phyloP scores from a whole-genome alignment of 1,284 basidiomycete genomes.

The Trametes polyzona region DNA sequence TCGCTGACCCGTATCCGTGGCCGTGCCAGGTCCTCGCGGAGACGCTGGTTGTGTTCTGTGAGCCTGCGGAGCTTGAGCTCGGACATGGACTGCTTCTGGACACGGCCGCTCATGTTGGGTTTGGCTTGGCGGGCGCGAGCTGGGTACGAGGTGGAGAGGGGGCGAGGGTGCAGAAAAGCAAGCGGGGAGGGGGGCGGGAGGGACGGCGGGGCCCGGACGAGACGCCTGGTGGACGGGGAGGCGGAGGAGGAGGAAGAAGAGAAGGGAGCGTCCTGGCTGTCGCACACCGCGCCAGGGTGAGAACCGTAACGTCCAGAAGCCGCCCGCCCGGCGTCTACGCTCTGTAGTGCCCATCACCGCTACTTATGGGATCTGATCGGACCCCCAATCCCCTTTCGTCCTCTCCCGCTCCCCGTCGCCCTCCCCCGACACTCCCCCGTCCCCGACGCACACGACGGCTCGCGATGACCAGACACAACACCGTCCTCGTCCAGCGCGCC shows the following conservation, averaged over 20 bases:
- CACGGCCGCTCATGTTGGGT: slow-evolving; percentile 37
- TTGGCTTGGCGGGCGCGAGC: background rate
- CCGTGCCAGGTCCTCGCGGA: slow-evolving; percentile 76
- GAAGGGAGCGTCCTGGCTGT: slow-evolving; percentile 3
- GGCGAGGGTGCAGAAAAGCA: background rate
- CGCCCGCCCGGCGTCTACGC: background rate
- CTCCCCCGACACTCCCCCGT: background rate
- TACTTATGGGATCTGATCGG: slow-evolving; percentile 6
- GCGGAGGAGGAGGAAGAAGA: slow-evolving; percentile 21
- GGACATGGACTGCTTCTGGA: slow-evolving; percentile 69
- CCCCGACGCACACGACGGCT: background rate
- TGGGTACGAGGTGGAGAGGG: slow-evolving; percentile 1
- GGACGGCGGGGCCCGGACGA: slow-evolving; percentile 5
- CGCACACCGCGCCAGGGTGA: background rate
- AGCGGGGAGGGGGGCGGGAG: slow-evolving; percentile 5
- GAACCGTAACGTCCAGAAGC: slow-evolving; percentile 6
- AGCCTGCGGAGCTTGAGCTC: slow-evolving; percentile 84
- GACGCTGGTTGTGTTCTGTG: slow-evolving; percentile 78
- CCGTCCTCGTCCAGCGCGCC: slow-evolving; percentile 25
- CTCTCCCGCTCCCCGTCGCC: background rate
- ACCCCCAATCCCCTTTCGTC: background rate
- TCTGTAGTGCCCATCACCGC: background rate
- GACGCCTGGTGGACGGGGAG: slow-evolving; percentile 15
- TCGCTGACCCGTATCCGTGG: slow-evolving; percentile 79
- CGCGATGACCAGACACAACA: slow-evolving; percentile 27